Evolutionary conservation across 2,329 filamentous ascomycete genomes (phyloP).

Genomic region (Fusarium ambrosium): DNA sequence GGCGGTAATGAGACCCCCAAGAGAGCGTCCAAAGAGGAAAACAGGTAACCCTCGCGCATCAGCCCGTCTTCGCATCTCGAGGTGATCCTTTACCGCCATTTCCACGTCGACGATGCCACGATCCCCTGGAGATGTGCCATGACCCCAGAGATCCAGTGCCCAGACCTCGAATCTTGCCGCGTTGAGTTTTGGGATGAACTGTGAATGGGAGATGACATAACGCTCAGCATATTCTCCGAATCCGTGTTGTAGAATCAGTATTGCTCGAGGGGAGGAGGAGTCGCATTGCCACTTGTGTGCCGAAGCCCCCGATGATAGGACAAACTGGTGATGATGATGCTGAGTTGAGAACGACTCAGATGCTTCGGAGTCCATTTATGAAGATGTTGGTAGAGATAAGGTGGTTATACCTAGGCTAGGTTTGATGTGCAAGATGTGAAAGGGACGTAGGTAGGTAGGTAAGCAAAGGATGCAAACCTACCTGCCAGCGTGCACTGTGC

Average conservation of each 20-base stretch:
- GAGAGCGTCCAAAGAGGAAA: not conserved
- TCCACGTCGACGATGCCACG: not conserved
- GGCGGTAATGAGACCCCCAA: not conserved
- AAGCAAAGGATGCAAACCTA: too few relatives aligned
- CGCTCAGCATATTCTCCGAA: not conserved
- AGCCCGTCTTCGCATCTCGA: not conserved
- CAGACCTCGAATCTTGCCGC: not conserved
- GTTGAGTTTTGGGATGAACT: not conserved
- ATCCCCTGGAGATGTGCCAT: not conserved
- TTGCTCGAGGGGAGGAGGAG: not conserved
- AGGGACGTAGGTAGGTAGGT: too few relatives aligned
- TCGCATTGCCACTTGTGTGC: not conserved
- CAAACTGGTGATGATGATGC: not conserved
- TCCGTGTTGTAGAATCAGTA: not conserved
- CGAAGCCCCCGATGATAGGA: not conserved
- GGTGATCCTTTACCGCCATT: not conserved
- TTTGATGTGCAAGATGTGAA: too few relatives aligned
- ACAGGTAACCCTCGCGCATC: not conserved
- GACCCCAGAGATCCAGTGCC: not conserved
- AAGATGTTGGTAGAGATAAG: fast-evolving
- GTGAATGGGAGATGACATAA: not conserved
- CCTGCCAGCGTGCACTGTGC: not conserved
- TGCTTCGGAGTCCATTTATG: not conserved
- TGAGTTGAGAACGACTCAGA: not conserved
- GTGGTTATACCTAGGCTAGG: too few relatives aligned